Evolutionary conservation across 352 stramenopile species (phyloP).

Genomic region (Globisporangium okanoganense): DNA sequence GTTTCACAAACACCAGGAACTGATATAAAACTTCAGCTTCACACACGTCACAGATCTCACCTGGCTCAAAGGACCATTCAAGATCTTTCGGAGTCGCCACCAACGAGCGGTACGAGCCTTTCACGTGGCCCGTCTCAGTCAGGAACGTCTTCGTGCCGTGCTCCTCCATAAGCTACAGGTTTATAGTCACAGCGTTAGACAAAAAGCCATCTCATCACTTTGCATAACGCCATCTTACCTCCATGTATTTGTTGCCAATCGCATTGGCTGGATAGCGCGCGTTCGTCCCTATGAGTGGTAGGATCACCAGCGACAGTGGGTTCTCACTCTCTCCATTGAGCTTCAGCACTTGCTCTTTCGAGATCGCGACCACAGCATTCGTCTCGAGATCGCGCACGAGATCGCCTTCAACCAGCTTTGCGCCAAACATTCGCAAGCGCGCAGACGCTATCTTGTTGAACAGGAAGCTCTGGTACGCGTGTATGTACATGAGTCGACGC

Average conservation of each 20-base stretch:
- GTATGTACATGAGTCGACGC: constrained; percentile 66
- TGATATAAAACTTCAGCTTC: background rate
- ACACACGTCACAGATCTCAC: constrained; percentile 3
- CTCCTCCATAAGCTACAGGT: constrained; percentile 37
- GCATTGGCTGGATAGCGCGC: constrained; percentile 42
- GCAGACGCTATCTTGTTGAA: constrained; percentile 67
- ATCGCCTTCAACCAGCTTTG: constrained; percentile 50
- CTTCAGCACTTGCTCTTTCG: constrained; percentile 27
- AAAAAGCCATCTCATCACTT: background rate
- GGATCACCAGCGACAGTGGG: constrained; percentile 36
- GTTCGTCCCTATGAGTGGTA: constrained; percentile 60
- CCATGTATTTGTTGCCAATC: constrained; percentile 30
- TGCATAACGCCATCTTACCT: constrained; percentile 24
- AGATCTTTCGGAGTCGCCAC: constrained; percentile 41
- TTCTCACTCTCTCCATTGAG: constrained; percentile 29
- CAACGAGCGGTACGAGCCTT: constrained; percentile 56
- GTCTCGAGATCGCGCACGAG: constrained; percentile 30
- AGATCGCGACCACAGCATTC: constrained; percentile 28
- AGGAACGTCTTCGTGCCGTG: constrained; percentile 42
- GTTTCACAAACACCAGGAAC: background rate
- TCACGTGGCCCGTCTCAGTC: constrained; percentile 35
- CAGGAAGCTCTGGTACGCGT: constrained; percentile 75
- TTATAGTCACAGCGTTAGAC: constrained; percentile 2
- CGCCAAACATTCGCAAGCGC: constrained; percentile 35
- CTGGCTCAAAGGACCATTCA: constrained; percentile 33